Conservation (phyloP, 208 protist species). For the Blastocrithidia nonstop region DNA sequence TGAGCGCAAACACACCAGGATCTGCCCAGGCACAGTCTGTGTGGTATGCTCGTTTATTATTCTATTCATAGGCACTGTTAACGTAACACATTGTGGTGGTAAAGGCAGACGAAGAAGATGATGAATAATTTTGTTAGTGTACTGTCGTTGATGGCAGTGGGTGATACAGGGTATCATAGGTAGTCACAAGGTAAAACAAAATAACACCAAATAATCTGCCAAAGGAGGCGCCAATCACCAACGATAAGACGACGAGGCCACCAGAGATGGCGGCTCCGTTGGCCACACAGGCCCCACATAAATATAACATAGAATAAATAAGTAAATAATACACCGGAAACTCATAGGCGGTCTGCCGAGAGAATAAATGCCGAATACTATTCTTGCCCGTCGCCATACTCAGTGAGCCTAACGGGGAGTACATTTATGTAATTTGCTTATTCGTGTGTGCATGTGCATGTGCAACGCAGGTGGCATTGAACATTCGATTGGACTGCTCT, state of each 20-base stretch:
- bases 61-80: constrained; percentile 1
- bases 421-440: constrained; percentile 19
- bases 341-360: constrained; percentile 59
- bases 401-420: constrained; percentile 71
- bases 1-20: constrained; percentile 85
- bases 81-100: neutral
- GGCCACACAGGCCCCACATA: constrained; percentile 46
- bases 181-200: constrained; percentile 33
- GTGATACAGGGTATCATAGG: constrained; percentile 1
- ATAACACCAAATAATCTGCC: constrained; percentile 68
- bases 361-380: constrained; percentile 78
- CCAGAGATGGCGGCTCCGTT: constrained; percentile 71
- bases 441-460: too few species aligned
- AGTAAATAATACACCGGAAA: constrained; percentile 49
- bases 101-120: too few species aligned
- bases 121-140: neutral
- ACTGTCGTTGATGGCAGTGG: neutral
- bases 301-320: constrained; percentile 73
- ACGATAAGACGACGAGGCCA: constrained; percentile 81
- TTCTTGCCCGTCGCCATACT: constrained; percentile 75
- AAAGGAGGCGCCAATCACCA: constrained; percentile 82
- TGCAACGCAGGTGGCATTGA: constrained; percentile 51
- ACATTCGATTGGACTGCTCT: constrained; percentile 26
- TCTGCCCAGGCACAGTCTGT: constrained; percentile 63
- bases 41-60: constrained; percentile 28